These are phyloP conservation scores for Theileria sp. DNA, from an alignment of 169 alveolate genomes.

Conservation along the genomic window DNA sequence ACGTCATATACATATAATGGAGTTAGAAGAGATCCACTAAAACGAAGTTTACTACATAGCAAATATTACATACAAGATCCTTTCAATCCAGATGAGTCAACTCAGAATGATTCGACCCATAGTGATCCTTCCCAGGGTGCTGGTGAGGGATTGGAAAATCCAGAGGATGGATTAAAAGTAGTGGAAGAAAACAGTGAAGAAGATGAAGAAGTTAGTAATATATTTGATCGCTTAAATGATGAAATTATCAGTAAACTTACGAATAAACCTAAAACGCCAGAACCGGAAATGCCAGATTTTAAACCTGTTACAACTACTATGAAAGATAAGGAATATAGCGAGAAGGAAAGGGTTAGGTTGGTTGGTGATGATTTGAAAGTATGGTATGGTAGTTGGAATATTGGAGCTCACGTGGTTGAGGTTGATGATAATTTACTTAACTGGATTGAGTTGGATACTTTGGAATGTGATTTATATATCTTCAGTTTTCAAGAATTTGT, in stretches of 20 bases:
- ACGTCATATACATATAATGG: not conserved
- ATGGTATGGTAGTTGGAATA: conserved; percentile 80
- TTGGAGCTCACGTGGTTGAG: conserved; percentile 66
- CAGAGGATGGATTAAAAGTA: not conserved
- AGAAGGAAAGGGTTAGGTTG: not conserved
- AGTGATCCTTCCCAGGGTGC: not conserved
- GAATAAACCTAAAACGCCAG: not conserved
- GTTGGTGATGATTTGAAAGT: conserved; percentile 36
- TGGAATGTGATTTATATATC: conserved; percentile 64
- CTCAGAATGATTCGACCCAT: not conserved
- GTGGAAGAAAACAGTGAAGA: not conserved
- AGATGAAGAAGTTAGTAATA: not conserved
- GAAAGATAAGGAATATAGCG: not conserved
- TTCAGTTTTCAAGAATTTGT: conserved; percentile 77
- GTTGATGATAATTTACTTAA: conserved; percentile 65
- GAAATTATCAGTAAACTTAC: not conserved
- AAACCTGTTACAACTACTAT: not conserved
- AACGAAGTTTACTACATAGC: not conserved
- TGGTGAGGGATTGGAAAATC: not conserved
- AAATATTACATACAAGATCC: conserved; percentile 6
- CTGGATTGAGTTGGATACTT: conserved; percentile 63
- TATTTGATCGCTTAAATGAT: not conserved
- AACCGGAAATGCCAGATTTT: not conserved
- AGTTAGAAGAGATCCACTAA: not conserved
- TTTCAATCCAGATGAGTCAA: not conserved